Conservation (phyloP, 225 moss, liverwort and hornwort genomes). For the Asterella californica region DNA sequence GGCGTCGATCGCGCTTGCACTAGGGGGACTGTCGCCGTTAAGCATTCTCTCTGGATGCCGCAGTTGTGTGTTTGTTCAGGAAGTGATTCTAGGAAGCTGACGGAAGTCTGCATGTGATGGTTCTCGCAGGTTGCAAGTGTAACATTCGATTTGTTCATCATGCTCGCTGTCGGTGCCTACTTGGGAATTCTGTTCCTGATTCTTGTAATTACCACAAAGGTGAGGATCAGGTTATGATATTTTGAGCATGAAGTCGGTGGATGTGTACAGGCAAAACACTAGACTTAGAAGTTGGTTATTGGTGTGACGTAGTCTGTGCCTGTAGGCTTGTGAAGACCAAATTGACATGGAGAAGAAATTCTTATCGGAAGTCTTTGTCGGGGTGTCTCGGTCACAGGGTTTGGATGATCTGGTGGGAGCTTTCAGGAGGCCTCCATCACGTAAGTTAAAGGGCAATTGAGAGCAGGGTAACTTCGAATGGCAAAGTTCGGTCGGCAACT, state of each 20-base stretch:
- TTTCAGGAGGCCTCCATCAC: constrained; percentile 75
- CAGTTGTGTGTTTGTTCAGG: background rate
- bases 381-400: constrained; percentile 51
- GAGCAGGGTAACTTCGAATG: background rate
- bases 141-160: constrained; percentile 82
- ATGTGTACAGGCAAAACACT: background rate
- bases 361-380: background rate
- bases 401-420: constrained; percentile 81
- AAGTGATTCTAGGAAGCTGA: background rate
- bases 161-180: constrained; percentile 80
- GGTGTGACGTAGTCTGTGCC: background rate
- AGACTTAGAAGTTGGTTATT: background rate
- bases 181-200: constrained; percentile 73
- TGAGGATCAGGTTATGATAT: constrained; percentile 16
- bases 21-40: background rate
- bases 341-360: background rate
- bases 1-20: background rate
- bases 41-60: background rate
- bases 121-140: constrained; percentile 89
- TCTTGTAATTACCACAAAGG: constrained; percentile 87
- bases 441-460: constrained; percentile 56
- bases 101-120: background rate
- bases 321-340: background rate
- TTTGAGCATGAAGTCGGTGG: background rate
- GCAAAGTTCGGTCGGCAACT: background rate